Evolutionary conservation across 2,329 filamentous ascomycete genomes (phyloP).

Genomic region (Erysiphe pulchra): DNA sequence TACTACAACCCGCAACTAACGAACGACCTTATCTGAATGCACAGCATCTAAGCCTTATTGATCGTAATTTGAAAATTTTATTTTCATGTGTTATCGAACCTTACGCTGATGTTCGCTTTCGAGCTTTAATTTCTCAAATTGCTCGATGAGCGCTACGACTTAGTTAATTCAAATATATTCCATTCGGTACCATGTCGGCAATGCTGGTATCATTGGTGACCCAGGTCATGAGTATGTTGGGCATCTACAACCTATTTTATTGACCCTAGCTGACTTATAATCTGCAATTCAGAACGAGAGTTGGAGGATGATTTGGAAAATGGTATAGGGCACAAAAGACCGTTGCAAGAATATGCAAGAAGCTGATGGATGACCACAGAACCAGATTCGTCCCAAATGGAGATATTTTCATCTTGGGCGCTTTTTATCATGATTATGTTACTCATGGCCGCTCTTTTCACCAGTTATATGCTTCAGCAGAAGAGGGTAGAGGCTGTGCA

Average conservation of each 20-base stretch:
- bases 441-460: conserved; percentile 83
- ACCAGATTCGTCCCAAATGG: conserved; percentile 67
- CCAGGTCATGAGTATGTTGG: background rate
- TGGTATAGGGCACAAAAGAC: background rate
- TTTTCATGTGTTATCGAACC: too few species aligned
- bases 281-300: background rate
- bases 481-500: conserved; percentile 94
- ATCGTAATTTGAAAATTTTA: too few species aligned
- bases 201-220: background rate
- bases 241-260: background rate
- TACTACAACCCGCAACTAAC: too few species aligned
- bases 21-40: too few species aligned
- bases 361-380: conserved; percentile 17
- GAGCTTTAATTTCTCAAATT: too few species aligned
- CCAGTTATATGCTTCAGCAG: conserved; percentile 88
- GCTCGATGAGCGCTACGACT: too few species aligned
- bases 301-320: background rate
- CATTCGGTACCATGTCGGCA: background rate
- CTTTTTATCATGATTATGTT: conserved; percentile 91
- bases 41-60: too few species aligned
- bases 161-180: background rate
- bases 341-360: conserved; percentile 2
- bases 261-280: background rate
- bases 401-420: conserved; percentile 88
- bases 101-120: too few species aligned